Evolutionary conservation across 2,329 filamentous ascomycete species (phyloP), one percentile per base, ranked within the genome.

Genomic region (Aureobasidium sp.): DNA sequence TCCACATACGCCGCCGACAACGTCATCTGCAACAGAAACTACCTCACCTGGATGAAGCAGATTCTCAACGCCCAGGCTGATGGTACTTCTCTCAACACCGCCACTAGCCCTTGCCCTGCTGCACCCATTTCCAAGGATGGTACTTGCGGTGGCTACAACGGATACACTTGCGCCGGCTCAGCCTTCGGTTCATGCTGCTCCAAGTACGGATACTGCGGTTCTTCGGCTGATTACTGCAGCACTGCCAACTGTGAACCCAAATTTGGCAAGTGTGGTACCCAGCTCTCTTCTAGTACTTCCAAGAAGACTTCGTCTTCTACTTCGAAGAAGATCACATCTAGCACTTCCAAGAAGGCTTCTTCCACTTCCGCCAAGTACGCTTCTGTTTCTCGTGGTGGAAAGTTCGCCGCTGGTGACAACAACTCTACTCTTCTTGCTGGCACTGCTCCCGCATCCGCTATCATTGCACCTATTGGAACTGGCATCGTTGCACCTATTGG

Each of bases 1-100:
- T 79, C 80, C 5, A 80, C 78, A 1, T 73, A 74, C 11, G 76
- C 76, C n/a, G 69, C 74, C 13, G 71, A 71, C 57, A 82, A 82
- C 66, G 60, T 69, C 15, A 72, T 76, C 58, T 73, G 77, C 59
- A 74, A 69, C n/a, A 65, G 72, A 49, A 70, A 72, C 21, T 83
- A 79, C 69, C 71, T 74, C 2, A 70, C 74, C 55, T 75, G 77
- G 70, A 78, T 80, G 63, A 81, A 81, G 73, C 67, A 74, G 9
- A 73, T 78, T 47, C 67, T 79, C 29, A 63, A 61, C 15, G 63
- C 67, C 35, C 62, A 58, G 19, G 57, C 64, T 19, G 51, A 61
- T 31, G 64, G 66, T 23, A 61, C 57, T 9, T 53, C 43, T 25
- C 61, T 67, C 59, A 63, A 65, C 53, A 62, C 62, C 13, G 45